Evolutionary conservation across 73 alveolate species (phyloP).

Genomic region (Symbiodinium natans): DNA sequence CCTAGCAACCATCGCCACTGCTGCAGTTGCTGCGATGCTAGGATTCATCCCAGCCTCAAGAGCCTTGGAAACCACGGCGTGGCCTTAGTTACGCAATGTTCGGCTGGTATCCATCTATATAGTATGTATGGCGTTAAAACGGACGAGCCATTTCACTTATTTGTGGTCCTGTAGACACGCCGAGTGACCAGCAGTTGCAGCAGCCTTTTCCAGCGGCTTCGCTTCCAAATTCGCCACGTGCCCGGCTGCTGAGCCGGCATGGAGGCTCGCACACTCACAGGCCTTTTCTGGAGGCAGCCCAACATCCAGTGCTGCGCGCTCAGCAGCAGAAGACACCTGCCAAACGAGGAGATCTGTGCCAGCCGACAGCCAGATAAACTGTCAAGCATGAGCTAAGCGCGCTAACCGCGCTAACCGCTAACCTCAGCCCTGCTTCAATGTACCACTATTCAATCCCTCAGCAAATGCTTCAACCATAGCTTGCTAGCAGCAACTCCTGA

Average conservation of each 20-base stretch:
- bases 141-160: no score
- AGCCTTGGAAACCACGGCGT: neutral
- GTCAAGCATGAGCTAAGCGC: no score
- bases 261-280: neutral
- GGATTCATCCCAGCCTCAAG: neutral
- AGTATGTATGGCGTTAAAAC: no score
- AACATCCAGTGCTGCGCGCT: neutral
- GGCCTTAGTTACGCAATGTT: neutral
- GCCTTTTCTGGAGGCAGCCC: neutral
- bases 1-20: neutral
- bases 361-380: no score
- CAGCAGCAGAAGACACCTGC: neutral
- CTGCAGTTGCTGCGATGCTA: constrained; percentile 5
- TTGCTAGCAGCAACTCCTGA: neutral
- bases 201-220: neutral
- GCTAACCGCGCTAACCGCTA: no score
- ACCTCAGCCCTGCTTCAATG: no score
- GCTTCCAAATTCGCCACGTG: neutral
- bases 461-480: neutral
- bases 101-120: no score
- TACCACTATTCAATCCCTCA: no score
- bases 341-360: no score
- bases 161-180: neutral
- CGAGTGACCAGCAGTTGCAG: neutral
- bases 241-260: neutral